Base-by-base conservation (phyloP, 2,329 filamentous ascomycete genomes). In the Coleophoma cylindrospora region DNA sequence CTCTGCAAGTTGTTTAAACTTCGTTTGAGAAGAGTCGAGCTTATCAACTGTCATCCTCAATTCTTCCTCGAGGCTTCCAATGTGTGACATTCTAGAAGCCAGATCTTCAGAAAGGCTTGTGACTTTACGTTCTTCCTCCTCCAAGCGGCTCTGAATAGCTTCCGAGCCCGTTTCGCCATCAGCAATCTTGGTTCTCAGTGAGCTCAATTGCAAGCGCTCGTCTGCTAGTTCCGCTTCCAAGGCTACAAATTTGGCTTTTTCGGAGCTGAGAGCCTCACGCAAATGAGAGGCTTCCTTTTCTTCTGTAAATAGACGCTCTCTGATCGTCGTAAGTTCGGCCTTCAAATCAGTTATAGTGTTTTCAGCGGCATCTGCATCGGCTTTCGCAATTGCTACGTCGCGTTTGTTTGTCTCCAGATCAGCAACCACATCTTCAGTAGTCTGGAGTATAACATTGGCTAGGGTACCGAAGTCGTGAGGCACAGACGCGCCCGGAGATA, bases 91-190 rank as follows among this genome's bases (percentile, higher is more conserved):
- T n/a, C 83, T 80, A 48, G 86, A 81, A 3, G 86, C 84, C 17
- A 95, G 74, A 60, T 89, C 81, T 58, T 89, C 81, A 2, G 81
- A 79, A 27, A 95, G 70, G 12, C 74, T 76, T 19, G 79, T 78
- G 4, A 89, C 79, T 66, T 83, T 88, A 51, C 73, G 75, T 66
- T 95, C 89, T 61, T 91, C 86, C 50, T 89, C 87, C 40, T 85
- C 81, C 3, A 95, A 75, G 49, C 84, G 81, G 67, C 85, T 86
- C 49, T 87, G 83, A 49, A 96, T 70, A 27, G 81, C 83, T 66
- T 91, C 89, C 0, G 89, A 91, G 5, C 90, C 90, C 3, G 84
- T 91, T 66, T 94, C 89, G 14, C 89, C 91, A 56, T 91, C 87
- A 1, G 87, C 82, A 62, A 95, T 84, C 65, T 86, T 87, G 14